Base-by-base conservation (phyloP, 192 early-diverging fungal species). In the Gamsiella multidivaricata region DNA sequence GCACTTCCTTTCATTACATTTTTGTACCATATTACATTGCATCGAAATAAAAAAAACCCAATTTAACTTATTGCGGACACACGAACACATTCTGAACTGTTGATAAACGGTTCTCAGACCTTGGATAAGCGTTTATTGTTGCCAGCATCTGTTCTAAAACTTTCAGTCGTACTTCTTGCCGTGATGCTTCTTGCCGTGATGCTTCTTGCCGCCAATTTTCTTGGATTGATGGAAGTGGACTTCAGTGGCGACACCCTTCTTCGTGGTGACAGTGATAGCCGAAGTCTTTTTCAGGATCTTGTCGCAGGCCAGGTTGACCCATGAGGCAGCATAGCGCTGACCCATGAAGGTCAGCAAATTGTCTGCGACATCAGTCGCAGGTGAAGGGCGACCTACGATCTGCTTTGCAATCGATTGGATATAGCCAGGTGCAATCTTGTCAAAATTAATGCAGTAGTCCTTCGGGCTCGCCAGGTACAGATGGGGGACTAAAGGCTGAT, bases 341-440 rank as follows among this genome's bases (percentile, higher is more conserved):
- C 70, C 70, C 70, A 73, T 59, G 31, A 72, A 73, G 23, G 61
- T 73, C 10, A 73, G 32, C 43, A 72, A 5, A 39, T 52, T 73
- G 26, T 58, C 36, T 11, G 61, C 70, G 32, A 41, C 70, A 0
- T 3, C 70, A 0, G 61, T 12, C 8, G 36, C 37, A 7, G 70
- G 61, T 53, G 61, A 65, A 29, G 70, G 54, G 3, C 54, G 6
- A 8, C 20, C n/a, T 8, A 25, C 36, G 32, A 50, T 47, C 14
- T 65, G 25, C 14, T 59, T 58, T 14, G 20, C 5, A 36, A 65
- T 73, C 0, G n/a, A 28, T 14, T 73, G 18, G 45, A 73, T 73
- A 15, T 65, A 73, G 0, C 10, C 11, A 3, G 61, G 70, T 0
- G 70, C 70, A 15, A 73, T 36, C 2, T 52, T 52, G 46, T 39